These are phyloP conservation scores for Avena insularis DNA, from an alignment of 176 grass and related monocot genomes.

Conservation along the genomic window DNA sequence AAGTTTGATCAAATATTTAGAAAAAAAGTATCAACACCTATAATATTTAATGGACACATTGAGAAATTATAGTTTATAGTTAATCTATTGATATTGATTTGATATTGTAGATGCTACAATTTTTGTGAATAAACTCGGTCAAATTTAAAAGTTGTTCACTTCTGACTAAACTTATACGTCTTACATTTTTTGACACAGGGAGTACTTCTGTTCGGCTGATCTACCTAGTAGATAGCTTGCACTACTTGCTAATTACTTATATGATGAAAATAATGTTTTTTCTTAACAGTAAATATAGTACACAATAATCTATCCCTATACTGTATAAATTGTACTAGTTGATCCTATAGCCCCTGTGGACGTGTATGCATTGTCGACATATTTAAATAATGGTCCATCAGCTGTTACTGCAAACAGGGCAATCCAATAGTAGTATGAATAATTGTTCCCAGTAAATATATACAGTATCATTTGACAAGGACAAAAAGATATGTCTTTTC, in stretches of 20 bases:
- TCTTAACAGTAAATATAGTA: neutral
- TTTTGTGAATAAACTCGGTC: too few relatives aligned
- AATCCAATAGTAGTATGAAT: neutral
- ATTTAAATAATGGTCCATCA: neutral
- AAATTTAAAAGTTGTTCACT: too few relatives aligned
- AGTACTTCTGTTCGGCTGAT: slow-evolving; percentile 17
- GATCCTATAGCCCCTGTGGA: neutral
- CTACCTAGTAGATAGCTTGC: neutral
- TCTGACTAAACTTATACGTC: too few relatives aligned
- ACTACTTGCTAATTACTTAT: neutral
- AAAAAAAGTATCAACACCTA: too few relatives aligned
- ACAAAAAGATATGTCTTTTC: neutral
- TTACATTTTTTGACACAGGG: too few relatives aligned
- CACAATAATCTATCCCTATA: neutral
- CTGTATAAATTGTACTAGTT: neutral
- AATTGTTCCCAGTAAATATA: neutral
- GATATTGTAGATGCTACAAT: too few relatives aligned
- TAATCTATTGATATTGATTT: too few relatives aligned
- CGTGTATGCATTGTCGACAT: neutral
- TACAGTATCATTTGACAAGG: neutral
- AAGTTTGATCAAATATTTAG: too few relatives aligned
- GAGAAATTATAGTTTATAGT: too few relatives aligned
- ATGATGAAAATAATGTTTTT: neutral
- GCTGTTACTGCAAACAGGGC: neutral
- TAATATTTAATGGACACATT: too few relatives aligned